These are phyloP conservation scores for Fistulina hepatica DNA, from an alignment of 1,284 basidiomycete species.

Conservation along the genomic window DNA sequence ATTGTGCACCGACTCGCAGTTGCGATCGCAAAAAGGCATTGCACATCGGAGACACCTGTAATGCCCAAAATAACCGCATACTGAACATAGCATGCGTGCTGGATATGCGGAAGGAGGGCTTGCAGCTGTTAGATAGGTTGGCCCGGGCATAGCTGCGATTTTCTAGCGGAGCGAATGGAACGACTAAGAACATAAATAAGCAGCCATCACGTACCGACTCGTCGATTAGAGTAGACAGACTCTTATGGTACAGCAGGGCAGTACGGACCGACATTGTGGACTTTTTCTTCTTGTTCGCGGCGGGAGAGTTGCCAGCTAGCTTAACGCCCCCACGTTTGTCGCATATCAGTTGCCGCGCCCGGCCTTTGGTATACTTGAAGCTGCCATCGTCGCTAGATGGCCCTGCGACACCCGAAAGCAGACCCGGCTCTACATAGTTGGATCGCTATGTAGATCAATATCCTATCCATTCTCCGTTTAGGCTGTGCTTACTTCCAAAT, in stretches of 20 bases:
- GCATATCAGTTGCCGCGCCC: slow-evolving; percentile 60
- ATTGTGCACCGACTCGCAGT: slow-evolving; percentile 44
- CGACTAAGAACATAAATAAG: not conserved
- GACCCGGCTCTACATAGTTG: slow-evolving; percentile 58
- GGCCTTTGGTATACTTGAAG: slow-evolving; percentile 36
- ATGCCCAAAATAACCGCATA: slow-evolving; percentile 58
- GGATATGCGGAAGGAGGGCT: slow-evolving; percentile 38
- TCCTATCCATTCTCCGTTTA: not conserved
- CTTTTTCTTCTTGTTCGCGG: slow-evolving; percentile 60
- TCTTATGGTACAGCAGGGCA: slow-evolving; percentile 72
- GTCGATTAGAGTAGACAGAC: slow-evolving; percentile 56
- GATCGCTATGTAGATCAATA: slow-evolving; percentile 40
- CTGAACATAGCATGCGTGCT: slow-evolving; percentile 47
- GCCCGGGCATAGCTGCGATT: slow-evolving; percentile 40
- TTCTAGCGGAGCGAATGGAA: slow-evolving; percentile 30
- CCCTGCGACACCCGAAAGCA: not conserved
- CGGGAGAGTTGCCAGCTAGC: slow-evolving; percentile 32
- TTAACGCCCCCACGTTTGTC: slow-evolving; percentile 55
- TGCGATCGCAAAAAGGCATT: slow-evolving; percentile 46
- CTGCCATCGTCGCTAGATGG: slow-evolving; percentile 20
- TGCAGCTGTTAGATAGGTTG: slow-evolving; percentile 48
- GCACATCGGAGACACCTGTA: slow-evolving; percentile 53
- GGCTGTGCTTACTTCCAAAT: slow-evolving; percentile 54
- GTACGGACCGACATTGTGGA: slow-evolving; percentile 70
- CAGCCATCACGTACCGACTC: slow-evolving; percentile 54